Base-by-base conservation (phyloP, 1,284 basidiomycete species). In the Exobasidium rhododendri region DNA sequence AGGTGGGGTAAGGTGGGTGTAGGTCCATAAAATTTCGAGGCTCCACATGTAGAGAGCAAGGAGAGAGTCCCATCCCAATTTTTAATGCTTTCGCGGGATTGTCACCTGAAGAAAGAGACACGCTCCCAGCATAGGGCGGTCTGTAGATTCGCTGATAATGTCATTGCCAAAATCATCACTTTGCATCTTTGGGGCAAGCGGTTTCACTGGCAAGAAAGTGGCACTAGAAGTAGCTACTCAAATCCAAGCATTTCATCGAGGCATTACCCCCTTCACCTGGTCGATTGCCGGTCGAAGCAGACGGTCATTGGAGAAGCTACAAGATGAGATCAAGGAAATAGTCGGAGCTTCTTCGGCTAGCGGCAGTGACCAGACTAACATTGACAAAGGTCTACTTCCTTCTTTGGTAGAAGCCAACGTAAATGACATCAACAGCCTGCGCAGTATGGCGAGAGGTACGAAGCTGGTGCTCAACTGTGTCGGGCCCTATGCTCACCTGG, bases 331-430 rank as follows among this genome's bases (percentile, higher is more conserved):
- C n/a, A 69, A 73, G 3, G 68, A 66, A 2, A 50, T 72, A 22
- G 20, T 83, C 4, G 83, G 84, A 50, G 84, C 85, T 0, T 50
- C 47, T 20, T 50, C 47, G 28, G 86, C 85, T 64, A 83, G 82
- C n/a, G 74, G 80, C 56, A 79, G 83, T 44, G 84, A 85, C 1
- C 83, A 81, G 57, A 85, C 87, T 76, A 89, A 89, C 72, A 83
- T 88, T 32, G 88, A 89, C 78, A 22, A 62, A 63, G 43, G 83
- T 86, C 35, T 88, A 89, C 87, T 84, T 68, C 87, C 53, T 17
- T n/a, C 26, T 1, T 28, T 50, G 22, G 56, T 62, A 20, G 56
- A 40, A 44, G 61, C 61, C 2, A 43, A 55, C 35, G 51, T 59
- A 26, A 60, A 29, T 24, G 32, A 62, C 30, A 22, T 24, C 11